A percentile compares a stretch with the other conserved stretches of the same genome.
Conservation (phyloP, 306 rosid species). For the Citrullus amarus region DNA sequence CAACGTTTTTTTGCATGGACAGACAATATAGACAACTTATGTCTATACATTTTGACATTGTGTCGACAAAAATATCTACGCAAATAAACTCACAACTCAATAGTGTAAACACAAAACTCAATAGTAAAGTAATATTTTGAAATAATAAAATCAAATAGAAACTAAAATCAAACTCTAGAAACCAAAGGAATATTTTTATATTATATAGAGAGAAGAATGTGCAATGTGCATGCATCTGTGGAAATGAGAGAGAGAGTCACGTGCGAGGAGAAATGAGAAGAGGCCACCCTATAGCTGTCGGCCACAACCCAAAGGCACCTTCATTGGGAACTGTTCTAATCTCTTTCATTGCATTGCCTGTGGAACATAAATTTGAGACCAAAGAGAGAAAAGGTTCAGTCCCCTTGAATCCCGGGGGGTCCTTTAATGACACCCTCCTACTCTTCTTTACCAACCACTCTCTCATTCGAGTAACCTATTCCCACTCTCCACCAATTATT, state of each 20-base stretch:
- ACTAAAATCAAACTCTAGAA: no score
- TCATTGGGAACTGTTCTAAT: neutral
- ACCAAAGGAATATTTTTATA: no score
- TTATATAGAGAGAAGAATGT: neutral
- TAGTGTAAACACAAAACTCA: no score
- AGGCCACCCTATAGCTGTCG: conserved; percentile 2
- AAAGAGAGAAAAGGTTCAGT: neutral
- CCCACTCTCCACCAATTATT: neutral
- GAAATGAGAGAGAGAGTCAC: conserved; percentile 3
- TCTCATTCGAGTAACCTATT: neutral
- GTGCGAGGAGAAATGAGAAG: neutral
- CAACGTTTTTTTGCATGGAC: no score
- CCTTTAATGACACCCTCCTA: neutral
- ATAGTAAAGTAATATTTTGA: no score
- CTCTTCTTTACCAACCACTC: neutral
- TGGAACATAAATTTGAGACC: neutral
- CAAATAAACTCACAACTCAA: no score
- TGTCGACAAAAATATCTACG: no score
- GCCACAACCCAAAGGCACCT: conserved; percentile 5
- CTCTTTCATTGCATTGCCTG: neutral
- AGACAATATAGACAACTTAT: no score
- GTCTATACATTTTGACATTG: no score
- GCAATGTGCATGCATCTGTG: neutral
- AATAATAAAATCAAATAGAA: no score
- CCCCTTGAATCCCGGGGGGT: conserved; percentile 12